A percentile compares a stretch with the other conserved stretches of the same genome.
These are phyloP conservation scores for Pascua sp. DNA, from an alignment of 1,284 basidiomycete species.

Conservation along the genomic window DNA sequence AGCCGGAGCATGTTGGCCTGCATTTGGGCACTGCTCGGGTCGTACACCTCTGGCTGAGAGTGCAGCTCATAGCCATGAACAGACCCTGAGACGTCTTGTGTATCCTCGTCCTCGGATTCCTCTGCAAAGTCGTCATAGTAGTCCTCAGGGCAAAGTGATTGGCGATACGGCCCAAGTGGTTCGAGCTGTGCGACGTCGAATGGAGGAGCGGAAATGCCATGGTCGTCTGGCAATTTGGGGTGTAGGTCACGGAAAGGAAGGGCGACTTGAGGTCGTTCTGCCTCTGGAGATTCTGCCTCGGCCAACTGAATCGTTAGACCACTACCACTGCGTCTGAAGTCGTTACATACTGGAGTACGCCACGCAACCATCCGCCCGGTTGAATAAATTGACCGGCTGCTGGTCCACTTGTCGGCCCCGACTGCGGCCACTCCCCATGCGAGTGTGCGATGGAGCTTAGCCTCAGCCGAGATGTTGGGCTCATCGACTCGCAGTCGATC, in stretches of 20 bases:
- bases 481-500: neutral
- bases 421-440: slow-evolving; percentile 16
- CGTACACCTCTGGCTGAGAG: too few species aligned
- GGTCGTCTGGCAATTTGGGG: neutral
- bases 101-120: neutral
- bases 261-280: neutral
- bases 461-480: neutral
- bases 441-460: slow-evolving; percentile 1
- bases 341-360: slow-evolving; percentile 1
- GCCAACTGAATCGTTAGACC: neutral
- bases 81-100: neutral
- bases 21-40: too few species aligned
- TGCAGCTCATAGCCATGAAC: neutral
- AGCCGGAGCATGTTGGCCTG: too few species aligned
- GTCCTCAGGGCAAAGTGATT: neutral
- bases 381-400: slow-evolving; percentile 3
- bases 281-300: neutral
- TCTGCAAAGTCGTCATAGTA: neutral
- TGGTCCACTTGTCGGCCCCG: slow-evolving; percentile 18
- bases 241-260: neutral
- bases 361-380: slow-evolving; percentile 8
- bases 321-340: neutral
- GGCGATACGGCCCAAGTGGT: neutral
- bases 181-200: neutral
- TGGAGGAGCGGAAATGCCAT: neutral